phyloP scores from a whole-genome alignment of 805 yeast genomes.

The Grigorovia yakushimaensis region DNA sequence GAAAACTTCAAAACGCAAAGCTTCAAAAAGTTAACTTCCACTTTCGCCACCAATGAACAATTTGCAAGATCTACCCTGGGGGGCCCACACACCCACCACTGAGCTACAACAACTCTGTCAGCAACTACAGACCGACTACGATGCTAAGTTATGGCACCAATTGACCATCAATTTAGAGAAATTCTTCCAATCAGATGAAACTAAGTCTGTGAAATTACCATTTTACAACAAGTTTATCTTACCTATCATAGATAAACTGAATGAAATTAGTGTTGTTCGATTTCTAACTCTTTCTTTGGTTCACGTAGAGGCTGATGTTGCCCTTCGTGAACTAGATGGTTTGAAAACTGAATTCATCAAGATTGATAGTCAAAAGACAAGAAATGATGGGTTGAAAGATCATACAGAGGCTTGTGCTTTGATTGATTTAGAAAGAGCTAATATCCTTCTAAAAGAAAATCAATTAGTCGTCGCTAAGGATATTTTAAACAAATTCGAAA shows the following conservation, averaged over 20 bases:
- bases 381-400: constrained; percentile 30
- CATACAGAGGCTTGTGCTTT: constrained; percentile 37
- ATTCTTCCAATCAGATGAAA: constrained; percentile 48
- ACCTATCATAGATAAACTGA: constrained; percentile 59
- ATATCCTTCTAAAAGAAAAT: constrained; percentile 50
- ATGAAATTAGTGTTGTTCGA: constrained; percentile 68
- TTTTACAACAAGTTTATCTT: constrained; percentile 63
- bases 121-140: constrained; percentile 38
- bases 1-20: neutral
- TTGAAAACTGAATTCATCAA: constrained; percentile 38
- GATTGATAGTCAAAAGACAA: constrained; percentile 26
- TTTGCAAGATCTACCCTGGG: neutral
- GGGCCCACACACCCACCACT: neutral
- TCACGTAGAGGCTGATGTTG: constrained; percentile 35
- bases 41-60: neutral
- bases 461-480: constrained; percentile 53
- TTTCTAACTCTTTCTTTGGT: constrained; percentile 52
- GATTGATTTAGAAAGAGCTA: constrained; percentile 65
- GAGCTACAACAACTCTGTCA: neutral
- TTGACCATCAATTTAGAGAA: constrained; percentile 57
- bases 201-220: constrained; percentile 48
- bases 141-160: constrained; percentile 92
- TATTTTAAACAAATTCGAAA: constrained; percentile 50
- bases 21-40: neutral
- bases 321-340: constrained; percentile 39